phyloP scores from a whole-genome alignment of 2,329 filamentous ascomycete species.

The Tolypocladium capitatum region DNA sequence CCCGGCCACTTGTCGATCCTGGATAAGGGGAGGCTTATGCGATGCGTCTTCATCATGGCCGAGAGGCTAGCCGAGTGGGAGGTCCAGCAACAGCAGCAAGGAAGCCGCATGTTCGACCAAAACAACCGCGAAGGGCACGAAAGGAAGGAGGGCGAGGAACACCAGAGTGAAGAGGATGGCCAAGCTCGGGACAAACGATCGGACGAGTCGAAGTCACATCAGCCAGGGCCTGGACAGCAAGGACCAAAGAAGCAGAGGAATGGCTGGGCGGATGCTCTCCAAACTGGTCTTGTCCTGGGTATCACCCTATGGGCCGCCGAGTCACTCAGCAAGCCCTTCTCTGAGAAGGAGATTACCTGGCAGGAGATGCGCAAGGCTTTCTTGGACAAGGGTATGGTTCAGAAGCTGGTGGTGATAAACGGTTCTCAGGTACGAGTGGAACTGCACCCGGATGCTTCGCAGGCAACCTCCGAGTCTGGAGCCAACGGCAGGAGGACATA shows the following conservation, averaged over 20 bases:
- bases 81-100: conserved; percentile 7
- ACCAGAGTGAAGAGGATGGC: conserved; percentile 8
- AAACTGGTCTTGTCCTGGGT: conserved; percentile 26
- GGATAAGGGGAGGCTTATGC: conserved; percentile 24
- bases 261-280: conserved; percentile 20
- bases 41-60: conserved; percentile 22
- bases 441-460: conserved; percentile 57
- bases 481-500: conserved; percentile 35
- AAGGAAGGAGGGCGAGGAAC: conserved; percentile 7
- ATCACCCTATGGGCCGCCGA: conserved; percentile 42
- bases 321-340: conserved; percentile 25
- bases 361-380: conserved; percentile 91
- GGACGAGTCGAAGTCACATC: conserved; percentile 11
- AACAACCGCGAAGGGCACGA: conserved; percentile 10
- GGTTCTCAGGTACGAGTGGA: conserved; percentile 63
- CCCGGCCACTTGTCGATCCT: conserved; percentile 38
- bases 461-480: conserved; percentile 27
- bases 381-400: conserved; percentile 88
- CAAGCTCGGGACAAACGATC: conserved; percentile 7
- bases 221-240: conserved; percentile 16
- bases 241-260: conserved; percentile 22
- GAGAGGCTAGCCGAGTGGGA: conserved; percentile 21
- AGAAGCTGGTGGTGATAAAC: conserved; percentile 75
- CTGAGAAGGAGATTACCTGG: conserved; percentile 76
- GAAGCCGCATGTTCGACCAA: conserved; percentile 9